phyloP scores from a whole-genome alignment of 768 basidiomycete genomes.

The Royoungia palumana region DNA sequence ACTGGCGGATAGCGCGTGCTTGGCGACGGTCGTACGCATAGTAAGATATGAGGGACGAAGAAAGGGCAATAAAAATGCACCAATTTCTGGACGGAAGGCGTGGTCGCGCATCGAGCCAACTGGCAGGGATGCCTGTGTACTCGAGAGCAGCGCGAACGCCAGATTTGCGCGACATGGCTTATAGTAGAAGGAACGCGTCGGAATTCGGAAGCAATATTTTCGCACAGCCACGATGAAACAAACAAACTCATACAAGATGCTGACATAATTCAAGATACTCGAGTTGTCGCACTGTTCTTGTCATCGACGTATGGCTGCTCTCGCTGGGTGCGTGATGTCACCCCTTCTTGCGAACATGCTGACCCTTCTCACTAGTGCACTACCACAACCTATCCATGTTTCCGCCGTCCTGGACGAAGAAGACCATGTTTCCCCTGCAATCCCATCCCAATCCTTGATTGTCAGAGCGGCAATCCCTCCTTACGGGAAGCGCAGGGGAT shows the following conservation, averaged over 20 bases:
- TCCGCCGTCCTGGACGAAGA: conserved; percentile 59
- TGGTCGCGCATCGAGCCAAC: conserved; percentile 82
- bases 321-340: conserved; percentile 63
- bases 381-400: conserved; percentile 63
- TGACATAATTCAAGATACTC: conserved; percentile 16
- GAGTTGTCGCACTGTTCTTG: conserved; percentile 24
- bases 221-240: conserved; percentile 23
- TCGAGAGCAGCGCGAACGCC: conserved; percentile 61
- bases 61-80: conserved; percentile 85
- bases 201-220: conserved; percentile 19
- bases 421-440: conserved; percentile 38
- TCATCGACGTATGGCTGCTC: conserved; percentile 50
- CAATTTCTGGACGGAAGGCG: conserved; percentile 89
- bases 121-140: conserved; percentile 66
- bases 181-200: conserved; percentile 7
- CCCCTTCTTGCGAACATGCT: neutral
- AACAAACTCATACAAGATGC: conserved; percentile 21
- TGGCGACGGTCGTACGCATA: conserved; percentile 86
- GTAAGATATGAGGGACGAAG: conserved; percentile 63
- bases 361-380: conserved; percentile 42
- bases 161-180: conserved; percentile 35
- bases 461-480: conserved; percentile 62
- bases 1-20: conserved; percentile 72
- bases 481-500: conserved; percentile 82
- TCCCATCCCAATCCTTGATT: conserved; percentile 40